Conservation (phyloP, 1,139 yeast genomes). For the Debaryomycetaceae sp. region DNA sequence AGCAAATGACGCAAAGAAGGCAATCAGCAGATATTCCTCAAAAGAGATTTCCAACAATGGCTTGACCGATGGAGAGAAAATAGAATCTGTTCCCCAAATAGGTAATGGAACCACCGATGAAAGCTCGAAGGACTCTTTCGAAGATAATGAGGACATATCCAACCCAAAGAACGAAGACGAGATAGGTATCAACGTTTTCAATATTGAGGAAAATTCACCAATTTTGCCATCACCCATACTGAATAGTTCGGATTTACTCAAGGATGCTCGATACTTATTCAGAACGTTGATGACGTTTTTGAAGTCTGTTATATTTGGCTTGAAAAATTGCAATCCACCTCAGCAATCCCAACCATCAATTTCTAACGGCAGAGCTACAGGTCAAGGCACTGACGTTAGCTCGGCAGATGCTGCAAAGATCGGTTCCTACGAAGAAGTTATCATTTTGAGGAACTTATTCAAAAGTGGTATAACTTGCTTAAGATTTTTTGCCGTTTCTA, state of each 20-base stretch:
- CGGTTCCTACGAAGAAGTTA: conserved; percentile 77
- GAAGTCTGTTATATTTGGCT: conserved; percentile 85
- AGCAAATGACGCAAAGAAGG: conserved; percentile 42
- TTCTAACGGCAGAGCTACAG: conserved; percentile 57
- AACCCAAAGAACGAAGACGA: conserved; percentile 8
- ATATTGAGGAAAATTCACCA: conserved; percentile 39
- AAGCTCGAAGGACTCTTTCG: conserved; percentile 20
- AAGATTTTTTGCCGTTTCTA: conserved; percentile 65
- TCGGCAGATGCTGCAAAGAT: conserved; percentile 91
- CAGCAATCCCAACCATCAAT: conserved; percentile 53
- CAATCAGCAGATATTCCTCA: conserved; percentile 39
- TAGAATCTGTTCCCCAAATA: not conserved
- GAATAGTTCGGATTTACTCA: conserved; percentile 60
- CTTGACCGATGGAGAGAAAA: not conserved
- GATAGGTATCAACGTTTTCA: conserved; percentile 30
- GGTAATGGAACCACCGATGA: conserved; percentile 16
- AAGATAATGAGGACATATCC: conserved; percentile 7
- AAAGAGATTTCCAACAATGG: conserved; percentile 13
- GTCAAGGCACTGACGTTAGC: conserved; percentile 52
- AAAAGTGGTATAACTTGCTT: conserved; percentile 84
- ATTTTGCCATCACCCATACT: conserved; percentile 28
- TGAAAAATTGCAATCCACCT: conserved; percentile 88
- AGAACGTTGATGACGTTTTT: conserved; percentile 86
- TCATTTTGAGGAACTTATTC: conserved; percentile 70
- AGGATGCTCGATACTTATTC: conserved; percentile 85